These are phyloP conservation scores for Trichoderma sp. DNA, from an alignment of 2,329 filamentous ascomycete genomes.

Conservation along the genomic window DNA sequence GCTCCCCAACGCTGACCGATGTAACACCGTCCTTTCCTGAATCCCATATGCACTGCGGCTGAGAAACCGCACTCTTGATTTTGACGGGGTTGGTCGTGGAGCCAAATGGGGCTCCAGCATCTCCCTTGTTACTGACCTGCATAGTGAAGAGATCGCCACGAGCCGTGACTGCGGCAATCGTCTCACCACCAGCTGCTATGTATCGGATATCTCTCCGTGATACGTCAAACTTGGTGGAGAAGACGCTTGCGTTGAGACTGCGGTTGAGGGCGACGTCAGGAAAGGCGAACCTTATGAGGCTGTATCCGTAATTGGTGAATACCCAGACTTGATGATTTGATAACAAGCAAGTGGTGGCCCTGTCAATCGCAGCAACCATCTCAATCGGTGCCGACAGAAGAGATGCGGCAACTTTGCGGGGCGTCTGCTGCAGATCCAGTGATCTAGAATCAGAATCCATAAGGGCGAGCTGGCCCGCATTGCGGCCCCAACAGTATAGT, in stretches of 20 bases:
- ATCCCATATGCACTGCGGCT: conserved; percentile 83
- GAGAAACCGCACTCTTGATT: conserved; percentile 78
- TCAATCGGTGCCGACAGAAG: conserved; percentile 67
- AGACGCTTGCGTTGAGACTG: conserved; percentile 65
- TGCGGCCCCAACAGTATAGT: conserved; percentile 93
- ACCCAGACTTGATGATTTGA: conserved; percentile 89
- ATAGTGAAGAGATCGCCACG: conserved; percentile 89
- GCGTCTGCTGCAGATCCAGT: conserved; percentile 77
- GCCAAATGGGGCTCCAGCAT: conserved; percentile 58
- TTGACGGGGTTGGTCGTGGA: conserved; percentile 94
- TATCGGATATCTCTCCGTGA: conserved; percentile 70
- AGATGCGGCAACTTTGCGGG: conserved; percentile 85
- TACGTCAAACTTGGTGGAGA: conserved; percentile 53
- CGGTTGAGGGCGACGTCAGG: conserved; percentile 69
- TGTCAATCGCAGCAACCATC: conserved; percentile 85
- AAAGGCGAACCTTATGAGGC: conserved; percentile 81
- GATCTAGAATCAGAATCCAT: conserved; percentile 95
- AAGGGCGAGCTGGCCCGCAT: conserved; percentile 88
- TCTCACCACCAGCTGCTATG: conserved; percentile 84
- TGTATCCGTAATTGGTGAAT: conserved; percentile 94
- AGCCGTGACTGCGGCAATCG: conserved; percentile 82
- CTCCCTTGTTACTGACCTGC: conserved; percentile 67
- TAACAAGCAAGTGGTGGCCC: conserved; percentile 81
- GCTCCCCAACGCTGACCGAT: conserved; percentile 83
- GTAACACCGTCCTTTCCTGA: conserved; percentile 82